These are phyloP conservation scores for Lactarius trivialis DNA, from an alignment of 768 basidiomycete species.

Conservation along the genomic window DNA sequence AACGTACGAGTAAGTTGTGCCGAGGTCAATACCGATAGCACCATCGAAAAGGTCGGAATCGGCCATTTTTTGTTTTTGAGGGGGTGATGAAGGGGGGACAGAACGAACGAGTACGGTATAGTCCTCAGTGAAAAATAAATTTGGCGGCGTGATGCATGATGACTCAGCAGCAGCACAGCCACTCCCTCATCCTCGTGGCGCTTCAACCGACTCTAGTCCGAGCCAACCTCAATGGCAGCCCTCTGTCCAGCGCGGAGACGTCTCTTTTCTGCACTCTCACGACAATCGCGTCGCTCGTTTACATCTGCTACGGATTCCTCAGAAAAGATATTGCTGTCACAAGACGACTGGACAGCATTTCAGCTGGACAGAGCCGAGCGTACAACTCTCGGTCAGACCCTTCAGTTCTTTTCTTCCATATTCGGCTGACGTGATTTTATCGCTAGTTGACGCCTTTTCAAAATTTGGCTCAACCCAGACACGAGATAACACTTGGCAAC, in stretches of 20 bases:
- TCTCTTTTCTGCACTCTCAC: conserved; percentile 3
- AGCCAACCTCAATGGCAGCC: conserved; percentile 21
- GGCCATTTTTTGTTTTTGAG: conserved; percentile 53
- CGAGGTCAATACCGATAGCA: conserved; percentile 94
- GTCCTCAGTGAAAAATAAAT: too few species aligned
- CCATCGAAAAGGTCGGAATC: conserved; percentile 83
- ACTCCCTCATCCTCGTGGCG: background rate
- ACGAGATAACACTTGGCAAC: conserved; percentile 60
- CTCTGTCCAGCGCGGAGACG: conserved; percentile 19
- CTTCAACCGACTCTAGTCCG: background rate
- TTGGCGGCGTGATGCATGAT: background rate
- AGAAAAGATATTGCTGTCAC: conserved; percentile 34
- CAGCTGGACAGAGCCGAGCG: conserved; percentile 52
- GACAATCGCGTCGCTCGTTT: background rate
- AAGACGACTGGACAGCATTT: conserved; percentile 59
- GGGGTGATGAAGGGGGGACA: conserved; percentile 24
- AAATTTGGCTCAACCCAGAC: conserved; percentile 75
- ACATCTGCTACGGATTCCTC: conserved; percentile 17
- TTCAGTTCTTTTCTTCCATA: conserved; percentile 16
- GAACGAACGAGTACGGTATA: conserved; percentile 23
- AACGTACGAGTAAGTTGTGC: conserved; percentile 92
- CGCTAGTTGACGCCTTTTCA: conserved; percentile 38
- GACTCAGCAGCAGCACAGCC: conserved; percentile 8
- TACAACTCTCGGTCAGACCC: conserved; percentile 47
- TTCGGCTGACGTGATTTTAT: conserved; percentile 1